A percentile compares a stretch with the other conserved stretches of the same genome.
Conservation (phyloP, 2,329 filamentous ascomycete genomes). For the Didymella sp. region DNA sequence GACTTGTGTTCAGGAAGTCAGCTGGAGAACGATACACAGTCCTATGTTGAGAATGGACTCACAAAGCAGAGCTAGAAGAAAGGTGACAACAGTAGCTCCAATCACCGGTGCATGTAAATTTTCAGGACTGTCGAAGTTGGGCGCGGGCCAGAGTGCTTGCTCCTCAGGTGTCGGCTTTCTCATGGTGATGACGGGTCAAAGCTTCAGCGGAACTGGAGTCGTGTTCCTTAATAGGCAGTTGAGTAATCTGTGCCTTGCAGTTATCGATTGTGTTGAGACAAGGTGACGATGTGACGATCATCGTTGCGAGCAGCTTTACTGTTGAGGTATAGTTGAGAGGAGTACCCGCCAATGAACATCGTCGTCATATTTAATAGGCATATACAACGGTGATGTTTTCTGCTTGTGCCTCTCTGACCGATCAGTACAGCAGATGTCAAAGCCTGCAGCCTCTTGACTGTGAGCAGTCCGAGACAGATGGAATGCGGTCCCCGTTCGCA, state of each 20-base stretch:
- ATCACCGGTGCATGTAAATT: slow-evolving; percentile 27
- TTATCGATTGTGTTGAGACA: neutral
- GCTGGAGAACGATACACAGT: neutral
- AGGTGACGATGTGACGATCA: neutral
- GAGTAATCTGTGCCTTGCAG: neutral
- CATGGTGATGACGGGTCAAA: neutral
- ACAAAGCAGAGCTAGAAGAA: slow-evolving; percentile 29
- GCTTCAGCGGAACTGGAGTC: no score
- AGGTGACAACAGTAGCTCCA: slow-evolving; percentile 26
- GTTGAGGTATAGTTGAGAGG: neutral
- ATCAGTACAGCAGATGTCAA: neutral
- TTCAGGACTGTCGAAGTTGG: slow-evolving; percentile 37
- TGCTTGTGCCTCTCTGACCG: neutral
- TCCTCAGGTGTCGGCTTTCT: slow-evolving; percentile 11
- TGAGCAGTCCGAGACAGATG: neutral
- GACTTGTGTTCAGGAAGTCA: neutral
- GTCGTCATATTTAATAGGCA: neutral
- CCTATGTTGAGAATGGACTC: neutral
- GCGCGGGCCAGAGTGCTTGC: slow-evolving; percentile 31
- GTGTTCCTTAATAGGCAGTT: neutral
- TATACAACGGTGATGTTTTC: neutral
- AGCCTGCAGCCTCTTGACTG: neutral
- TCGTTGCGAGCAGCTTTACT: neutral
- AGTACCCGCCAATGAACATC: neutral
- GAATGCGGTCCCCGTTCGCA: neutral